Base-by-base conservation (phyloP, 1,139 yeast genomes). In the Eremothecium cymbalariae region DNA sequence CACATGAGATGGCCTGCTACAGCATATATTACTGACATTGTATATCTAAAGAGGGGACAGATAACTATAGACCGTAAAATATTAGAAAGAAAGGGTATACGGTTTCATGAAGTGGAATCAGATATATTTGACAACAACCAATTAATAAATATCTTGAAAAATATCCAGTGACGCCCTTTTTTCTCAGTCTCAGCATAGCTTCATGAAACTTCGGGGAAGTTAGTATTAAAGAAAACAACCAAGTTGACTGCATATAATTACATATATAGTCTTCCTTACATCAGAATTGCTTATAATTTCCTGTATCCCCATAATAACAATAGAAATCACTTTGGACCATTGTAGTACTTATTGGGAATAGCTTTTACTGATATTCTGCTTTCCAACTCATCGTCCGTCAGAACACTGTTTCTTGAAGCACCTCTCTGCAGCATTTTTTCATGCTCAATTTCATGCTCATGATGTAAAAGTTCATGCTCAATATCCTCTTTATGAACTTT, bases 381-480 rank as follows among this genome's bases (percentile, higher is more conserved):
- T 39, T 64, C 67, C 30, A 64, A 48, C 41, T 63, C 61, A 37
- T 55, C 58, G 37, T 60, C 62, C 4, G 72, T 69, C 18, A 67
- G 60, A 23, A 51, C 55, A 38, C 62, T 42, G 42, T 63, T 60
- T 36, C 53, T 60, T 40, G 51, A 57, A 25, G 51, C 60, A 36
- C 71, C 61, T 34, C 67, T 58, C 36, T 65, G 70, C 2, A 68
- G 67, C 17, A 64, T 62, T 34, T 68, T 68, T 36, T 74, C 77
- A 54, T 85, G 95, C 54, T 86, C 95, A 32, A 81, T 76, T 48
- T 78, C 86, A 54, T 83, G 94, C 45, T 81, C 84, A 55, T 86
- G 95, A 56, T 84, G 95, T 44, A 86, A 65, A 39, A 81, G 61
- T 51, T 86, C 96, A 57, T 86, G 96, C 34, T 84, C 95, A 14